Conservation (phyloP, 495 filamentous ascomycete species). For the Lasiosphaeria ovina region DNA sequence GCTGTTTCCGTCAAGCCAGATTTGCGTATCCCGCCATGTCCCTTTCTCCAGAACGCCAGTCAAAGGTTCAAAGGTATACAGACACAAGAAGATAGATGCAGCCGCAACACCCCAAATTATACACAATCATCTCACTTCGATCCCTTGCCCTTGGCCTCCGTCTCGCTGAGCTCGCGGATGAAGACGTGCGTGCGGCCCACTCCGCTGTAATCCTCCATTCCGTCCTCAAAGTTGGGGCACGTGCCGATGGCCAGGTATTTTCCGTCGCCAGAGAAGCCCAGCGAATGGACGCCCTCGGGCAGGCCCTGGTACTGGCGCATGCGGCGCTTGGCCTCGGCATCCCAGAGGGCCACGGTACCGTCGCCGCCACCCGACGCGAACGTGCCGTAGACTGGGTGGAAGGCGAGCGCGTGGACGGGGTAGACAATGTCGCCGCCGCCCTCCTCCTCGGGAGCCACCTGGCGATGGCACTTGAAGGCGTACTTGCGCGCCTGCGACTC, state of each 20-base stretch:
- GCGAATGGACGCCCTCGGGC: constrained; percentile 68
- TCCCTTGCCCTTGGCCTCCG: constrained; percentile 87
- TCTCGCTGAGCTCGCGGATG: constrained; percentile 78
- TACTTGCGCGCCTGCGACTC: constrained; percentile 90
- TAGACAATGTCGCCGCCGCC: constrained; percentile 84
- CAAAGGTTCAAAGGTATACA: neutral
- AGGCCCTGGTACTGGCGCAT: constrained; percentile 88
- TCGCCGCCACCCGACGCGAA: constrained; percentile 94
- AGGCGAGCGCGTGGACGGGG: constrained; percentile 89
- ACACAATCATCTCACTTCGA: constrained; percentile 37
- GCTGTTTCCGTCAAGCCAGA: neutral
- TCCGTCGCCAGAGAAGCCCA: constrained; percentile 77
- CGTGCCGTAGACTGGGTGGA: constrained; percentile 86
- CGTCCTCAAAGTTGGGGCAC: constrained; percentile 91
- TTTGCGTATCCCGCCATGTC: neutral
- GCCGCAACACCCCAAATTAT: neutral
- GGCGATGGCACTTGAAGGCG: constrained; percentile 97
- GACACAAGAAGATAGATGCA: neutral
- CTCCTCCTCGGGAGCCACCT: constrained; percentile 47
- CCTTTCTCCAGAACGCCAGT: neutral
- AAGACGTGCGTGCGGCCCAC: constrained; percentile 73
- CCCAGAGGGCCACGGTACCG: constrained; percentile 93
- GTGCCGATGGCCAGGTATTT: constrained; percentile 79
- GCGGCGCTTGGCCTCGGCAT: constrained; percentile 85
- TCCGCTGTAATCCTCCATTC: constrained; percentile 69